phyloP scores from a whole-genome alignment of 2,329 filamentous ascomycete genomes.

The Claviceps digitariae region DNA sequence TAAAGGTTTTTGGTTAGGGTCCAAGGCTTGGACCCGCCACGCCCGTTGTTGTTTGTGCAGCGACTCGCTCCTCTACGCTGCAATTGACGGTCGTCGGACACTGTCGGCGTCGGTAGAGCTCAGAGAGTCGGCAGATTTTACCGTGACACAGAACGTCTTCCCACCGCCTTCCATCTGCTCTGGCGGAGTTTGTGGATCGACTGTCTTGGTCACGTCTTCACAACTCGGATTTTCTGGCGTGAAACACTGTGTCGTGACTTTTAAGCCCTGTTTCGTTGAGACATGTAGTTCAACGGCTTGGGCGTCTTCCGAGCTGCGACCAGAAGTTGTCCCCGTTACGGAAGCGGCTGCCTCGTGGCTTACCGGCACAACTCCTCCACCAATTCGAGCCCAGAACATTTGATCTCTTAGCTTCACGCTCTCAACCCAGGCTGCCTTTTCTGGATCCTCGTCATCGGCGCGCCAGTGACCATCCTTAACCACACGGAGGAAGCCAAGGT shows the following conservation, averaged over 20 bases:
- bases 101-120: conserved; percentile 4
- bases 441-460: conserved; percentile 67
- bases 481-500: conserved; percentile 80
- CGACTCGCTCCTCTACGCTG: not conserved
- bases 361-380: conserved; percentile 74
- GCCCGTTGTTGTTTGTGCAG: not conserved
- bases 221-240: conserved; percentile 1
- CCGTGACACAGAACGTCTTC: conserved; percentile 13
- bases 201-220: not conserved
- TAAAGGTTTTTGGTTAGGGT: too few relatives aligned
- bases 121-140: conserved; percentile 8
- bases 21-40: too few relatives aligned
- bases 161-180: conserved; percentile 14
- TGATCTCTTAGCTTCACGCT: conserved; percentile 77
- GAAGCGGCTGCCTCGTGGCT: conserved; percentile 14
- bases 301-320: conserved; percentile 1
- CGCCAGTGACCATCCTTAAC: conserved; percentile 88
- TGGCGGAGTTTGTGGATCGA: conserved; percentile 15
- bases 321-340: not conserved
- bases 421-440: conserved; percentile 89
- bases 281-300: not conserved
- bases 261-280: not conserved
- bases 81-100: conserved; percentile 14
- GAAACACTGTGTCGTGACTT: not conserved
- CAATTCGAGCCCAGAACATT: conserved; percentile 94